A percentile compares a stretch with the other conserved stretches of the same genome.
These are phyloP conservation scores for Cocos nucifera DNA, from an alignment of 176 grass and related monocot genomes.

Conservation along the genomic window DNA sequence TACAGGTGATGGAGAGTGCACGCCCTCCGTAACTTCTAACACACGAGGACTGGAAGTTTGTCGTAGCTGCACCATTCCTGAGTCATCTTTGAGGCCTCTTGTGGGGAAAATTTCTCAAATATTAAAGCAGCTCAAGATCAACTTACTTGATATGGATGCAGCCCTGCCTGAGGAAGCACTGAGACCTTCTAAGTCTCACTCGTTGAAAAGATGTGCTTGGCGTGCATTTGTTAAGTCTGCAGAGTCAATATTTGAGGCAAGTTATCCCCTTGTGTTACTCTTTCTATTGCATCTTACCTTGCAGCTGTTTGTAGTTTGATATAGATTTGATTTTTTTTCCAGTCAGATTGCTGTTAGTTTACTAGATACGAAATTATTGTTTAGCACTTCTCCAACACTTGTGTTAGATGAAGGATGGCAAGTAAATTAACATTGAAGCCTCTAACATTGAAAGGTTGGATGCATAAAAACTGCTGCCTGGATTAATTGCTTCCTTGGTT, in stretches of 20 bases:
- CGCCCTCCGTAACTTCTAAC: constrained; percentile 42
- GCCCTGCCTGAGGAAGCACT: constrained; percentile 66
- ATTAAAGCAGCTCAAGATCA: constrained; percentile 67
- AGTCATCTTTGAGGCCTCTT: constrained; percentile 63
- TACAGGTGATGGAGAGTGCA: constrained; percentile 31
- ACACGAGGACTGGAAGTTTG: constrained; percentile 31
- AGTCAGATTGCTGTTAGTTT: too few relatives aligned
- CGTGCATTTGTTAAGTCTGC: constrained; percentile 82
- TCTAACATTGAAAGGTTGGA: too few relatives aligned
- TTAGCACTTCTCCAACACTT: too few relatives aligned
- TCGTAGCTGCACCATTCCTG: constrained; percentile 51
- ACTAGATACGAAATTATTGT: too few relatives aligned
- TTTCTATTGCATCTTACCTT: too few relatives aligned
- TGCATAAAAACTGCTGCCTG: too few relatives aligned
- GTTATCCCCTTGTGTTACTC: background rate
- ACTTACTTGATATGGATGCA: constrained; percentile 91
- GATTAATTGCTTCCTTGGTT: too few relatives aligned
- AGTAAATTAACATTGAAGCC: too few relatives aligned
- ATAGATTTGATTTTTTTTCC: too few relatives aligned
- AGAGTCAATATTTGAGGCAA: constrained; percentile 86
- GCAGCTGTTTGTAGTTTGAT: too few relatives aligned
- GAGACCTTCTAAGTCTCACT: constrained; percentile 45
- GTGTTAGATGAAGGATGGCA: too few relatives aligned
- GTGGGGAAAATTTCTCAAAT: constrained; percentile 67
- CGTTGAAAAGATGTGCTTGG: constrained; percentile 62